Base-by-base conservation (phyloP, 2,329 filamentous ascomycete genomes). In the Verticillium tricorpus region DNA sequence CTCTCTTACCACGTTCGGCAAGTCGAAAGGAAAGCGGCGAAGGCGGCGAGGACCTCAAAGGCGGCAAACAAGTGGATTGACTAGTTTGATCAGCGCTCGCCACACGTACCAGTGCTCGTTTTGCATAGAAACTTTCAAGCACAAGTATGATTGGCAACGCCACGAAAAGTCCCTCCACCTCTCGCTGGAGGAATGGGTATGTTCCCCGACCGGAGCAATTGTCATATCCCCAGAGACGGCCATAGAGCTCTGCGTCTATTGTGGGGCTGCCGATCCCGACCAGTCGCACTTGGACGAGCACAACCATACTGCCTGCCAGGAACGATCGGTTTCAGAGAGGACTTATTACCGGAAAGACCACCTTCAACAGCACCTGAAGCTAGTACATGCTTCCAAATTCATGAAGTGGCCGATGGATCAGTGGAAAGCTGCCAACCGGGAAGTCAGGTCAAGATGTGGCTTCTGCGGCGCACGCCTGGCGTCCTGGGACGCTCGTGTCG, bases 141-240 rank as follows among this genome's bases (percentile, higher is more conserved):
- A 74, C 0, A 80, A 79, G 15, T 74, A 80, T 58, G 77, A 79
- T 25, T 81, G 78, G 78, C 76, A 77, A 39, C 73, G 83, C 22
- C 83, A 85, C 63, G 83, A 85, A 61, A 78, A 77, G 52, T 76
- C 77, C 59, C 75, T 76, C 59, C 82, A 73, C 68, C 74, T 74
- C 57, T 82, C 76, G 5, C 80, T 80, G 0, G 78, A 75, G 69
- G 74, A 68, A 58, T 85, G 73, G 83, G 77, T 76, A 63, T 84
- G 74, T 55, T 72, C 74, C 1, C 77, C 76, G 5, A n/a, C 58
- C 0, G 75, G 76, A 17, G 69, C 75, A 1, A 67, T 62, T 0
- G 74, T 77, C 1, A 68, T 78, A 1, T 74, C 81, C 19, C 74
- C 78, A 14, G 70, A 76, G 2, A 77, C 77, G n/a, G 78, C 79